Conservation (phyloP, 2,329 filamentous ascomycete species). For the Emmonsia crescens region DNA sequence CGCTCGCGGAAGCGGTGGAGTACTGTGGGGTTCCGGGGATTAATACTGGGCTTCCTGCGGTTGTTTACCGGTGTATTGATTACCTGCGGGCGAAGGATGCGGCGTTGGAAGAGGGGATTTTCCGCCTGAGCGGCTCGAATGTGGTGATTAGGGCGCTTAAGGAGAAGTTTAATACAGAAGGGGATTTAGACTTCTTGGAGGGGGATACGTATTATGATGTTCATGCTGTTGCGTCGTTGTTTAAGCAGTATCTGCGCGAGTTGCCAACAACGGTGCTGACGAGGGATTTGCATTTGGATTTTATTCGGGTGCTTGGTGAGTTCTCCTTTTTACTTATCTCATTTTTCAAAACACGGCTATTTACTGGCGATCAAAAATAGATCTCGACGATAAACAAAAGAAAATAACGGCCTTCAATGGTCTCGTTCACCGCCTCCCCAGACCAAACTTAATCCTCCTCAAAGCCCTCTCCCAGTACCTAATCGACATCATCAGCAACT, state of each 20-base stretch:
- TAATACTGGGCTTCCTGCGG: conserved; percentile 69
- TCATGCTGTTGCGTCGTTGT: conserved; percentile 83
- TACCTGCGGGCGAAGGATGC: conserved; percentile 79
- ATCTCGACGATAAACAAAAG: conserved; percentile 61
- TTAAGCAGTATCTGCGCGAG: conserved; percentile 90
- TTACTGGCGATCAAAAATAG: conserved; percentile 27
- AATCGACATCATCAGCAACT: conserved; percentile 83
- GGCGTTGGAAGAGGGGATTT: conserved; percentile 82
- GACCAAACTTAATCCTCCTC: conserved; percentile 68
- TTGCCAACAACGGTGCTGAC: conserved; percentile 85
- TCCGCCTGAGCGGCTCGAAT: conserved; percentile 93
- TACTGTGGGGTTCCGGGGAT: conserved; percentile 58
- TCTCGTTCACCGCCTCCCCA: conserved; percentile 69
- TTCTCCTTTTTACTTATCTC: background rate
- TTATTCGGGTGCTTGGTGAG: conserved; percentile 63
- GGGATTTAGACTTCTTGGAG: conserved; percentile 80
- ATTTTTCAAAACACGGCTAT: background rate
- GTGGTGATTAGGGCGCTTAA: conserved; percentile 82
- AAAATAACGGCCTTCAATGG: conserved; percentile 68
- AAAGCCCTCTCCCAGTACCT: conserved; percentile 79
- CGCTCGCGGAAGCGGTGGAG: conserved; percentile 75
- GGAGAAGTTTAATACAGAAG: conserved; percentile 87
- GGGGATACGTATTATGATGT: conserved; percentile 78
- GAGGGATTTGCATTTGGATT: conserved; percentile 78
- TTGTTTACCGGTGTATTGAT: conserved; percentile 91